These are phyloP conservation scores for Podospora didyma DNA, from an alignment of 495 filamentous ascomycete species.

Conservation along the genomic window DNA sequence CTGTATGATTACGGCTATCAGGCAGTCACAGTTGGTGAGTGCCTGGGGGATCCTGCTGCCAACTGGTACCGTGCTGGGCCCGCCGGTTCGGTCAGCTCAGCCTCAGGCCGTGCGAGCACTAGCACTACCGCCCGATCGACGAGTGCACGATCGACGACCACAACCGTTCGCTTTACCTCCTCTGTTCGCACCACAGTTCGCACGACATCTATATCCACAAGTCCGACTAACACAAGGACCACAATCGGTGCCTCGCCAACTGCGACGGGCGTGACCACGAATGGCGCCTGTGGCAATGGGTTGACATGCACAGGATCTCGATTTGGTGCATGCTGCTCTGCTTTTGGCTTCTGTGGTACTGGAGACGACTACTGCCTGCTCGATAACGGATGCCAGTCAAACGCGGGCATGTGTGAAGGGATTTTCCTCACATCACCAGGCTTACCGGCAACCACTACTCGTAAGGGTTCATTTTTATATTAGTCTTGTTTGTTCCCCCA, in stretches of 20 bases:
- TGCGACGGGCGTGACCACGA: constrained; percentile 11
- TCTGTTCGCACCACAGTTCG: not conserved
- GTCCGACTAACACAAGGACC: not conserved
- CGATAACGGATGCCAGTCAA: constrained; percentile 33
- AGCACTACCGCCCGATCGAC: too few relatives aligned
- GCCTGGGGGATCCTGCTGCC: constrained; percentile 61
- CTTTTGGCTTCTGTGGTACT: constrained; percentile 33
- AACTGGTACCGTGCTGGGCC: constrained; percentile 63
- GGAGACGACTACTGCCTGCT: constrained; percentile 33
- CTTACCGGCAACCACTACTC: not conserved
- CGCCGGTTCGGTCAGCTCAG: constrained; percentile 4
- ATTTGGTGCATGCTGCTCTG: constrained; percentile 41
- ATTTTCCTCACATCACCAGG: not conserved
- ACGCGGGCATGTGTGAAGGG: constrained; percentile 32
- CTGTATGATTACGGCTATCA: constrained; percentile 56
- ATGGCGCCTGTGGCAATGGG: constrained; percentile 41
- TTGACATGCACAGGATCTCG: constrained; percentile 37
- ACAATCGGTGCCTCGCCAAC: constrained; percentile 6
- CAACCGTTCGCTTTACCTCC: not conserved
- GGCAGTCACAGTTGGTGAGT: constrained; percentile 69
- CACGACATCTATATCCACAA: not conserved
- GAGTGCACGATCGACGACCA: not conserved
- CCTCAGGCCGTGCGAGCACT: not conserved
- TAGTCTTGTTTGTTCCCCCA: not conserved
- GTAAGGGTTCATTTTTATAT: constrained; percentile 5